Conservation (phyloP, 257 asterid genomes). For the Galeopsis tetrahit region DNA sequence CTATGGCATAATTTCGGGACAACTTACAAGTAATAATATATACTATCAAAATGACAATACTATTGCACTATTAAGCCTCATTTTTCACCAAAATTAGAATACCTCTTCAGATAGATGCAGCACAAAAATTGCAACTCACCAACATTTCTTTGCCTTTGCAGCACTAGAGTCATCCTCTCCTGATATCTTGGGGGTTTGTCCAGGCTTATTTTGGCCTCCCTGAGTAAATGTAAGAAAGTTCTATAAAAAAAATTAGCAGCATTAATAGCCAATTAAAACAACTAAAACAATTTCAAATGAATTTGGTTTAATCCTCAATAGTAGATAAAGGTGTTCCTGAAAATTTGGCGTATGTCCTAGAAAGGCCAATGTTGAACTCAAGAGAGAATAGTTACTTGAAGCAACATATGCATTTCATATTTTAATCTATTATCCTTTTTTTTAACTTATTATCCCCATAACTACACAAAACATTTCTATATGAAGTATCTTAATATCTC, state of each 20-base stretch:
- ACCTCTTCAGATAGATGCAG: conserved; percentile 1
- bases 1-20: conserved; percentile 17
- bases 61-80: conserved; percentile 19
- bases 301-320: background rate
- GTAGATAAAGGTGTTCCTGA: background rate
- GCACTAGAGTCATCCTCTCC: conserved; percentile 44
- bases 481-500: conserved; percentile 8
- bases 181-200: conserved; percentile 52
- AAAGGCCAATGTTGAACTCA: background rate
- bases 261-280: background rate
- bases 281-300: background rate
- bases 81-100: conserved; percentile 26
- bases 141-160: conserved; percentile 34
- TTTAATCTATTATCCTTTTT: background rate
- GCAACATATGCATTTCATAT: conserved; percentile 4
- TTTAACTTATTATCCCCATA: conserved; percentile 9
- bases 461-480: conserved; percentile 3
- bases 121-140: conserved; percentile 37
- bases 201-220: conserved; percentile 67
- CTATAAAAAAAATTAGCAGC: background rate
- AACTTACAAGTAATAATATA: background rate
- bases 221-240: conserved; percentile 34
- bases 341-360: background rate
- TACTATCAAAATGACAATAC: conserved; percentile 8
- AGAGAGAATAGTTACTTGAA: background rate